Percentiles rank a stretch among this genome's conserved stretches.
Evolutionary conservation across 2,329 filamentous ascomycete genomes (phyloP).

Genomic region (Aspergillus tanneri): DNA sequence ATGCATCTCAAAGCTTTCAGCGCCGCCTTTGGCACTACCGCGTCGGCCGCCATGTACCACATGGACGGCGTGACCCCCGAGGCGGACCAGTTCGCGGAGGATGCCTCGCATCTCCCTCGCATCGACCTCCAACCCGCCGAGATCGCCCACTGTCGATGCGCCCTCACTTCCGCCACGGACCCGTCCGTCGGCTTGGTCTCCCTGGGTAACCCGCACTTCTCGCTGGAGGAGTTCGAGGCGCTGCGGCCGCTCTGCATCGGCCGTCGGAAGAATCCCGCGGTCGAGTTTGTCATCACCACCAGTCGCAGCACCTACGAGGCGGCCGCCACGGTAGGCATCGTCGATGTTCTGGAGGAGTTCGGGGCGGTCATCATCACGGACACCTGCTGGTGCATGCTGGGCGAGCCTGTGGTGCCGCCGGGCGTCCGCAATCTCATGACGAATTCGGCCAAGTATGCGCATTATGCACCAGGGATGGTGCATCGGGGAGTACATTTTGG

Average conservation of each 20-base stretch:
- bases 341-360: conserved; percentile 35
- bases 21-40: conserved; percentile 46
- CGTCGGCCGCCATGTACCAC: conserved; percentile 49
- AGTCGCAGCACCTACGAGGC: conserved; percentile 17
- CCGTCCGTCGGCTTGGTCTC: conserved; percentile 40
- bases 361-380: conserved; percentile 46
- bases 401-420: conserved; percentile 39
- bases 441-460: conserved; percentile 39
- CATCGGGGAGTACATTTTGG: conserved; percentile 27
- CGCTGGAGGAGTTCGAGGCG: conserved; percentile 36
- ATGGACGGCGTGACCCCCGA: conserved; percentile 44
- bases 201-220: conserved; percentile 50
- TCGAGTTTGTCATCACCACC: conserved; percentile 24
- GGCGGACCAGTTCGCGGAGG: conserved; percentile 21
- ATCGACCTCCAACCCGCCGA: conserved; percentile 8
- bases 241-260: conserved; percentile 33
- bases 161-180: conserved; percentile 21
- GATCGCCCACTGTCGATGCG: conserved; percentile 14
- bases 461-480: conserved; percentile 38
- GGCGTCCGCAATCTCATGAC: conserved; percentile 37
- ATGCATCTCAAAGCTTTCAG: conserved; percentile 47
- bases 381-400: conserved; percentile 52
- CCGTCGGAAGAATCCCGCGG: conserved; percentile 19
- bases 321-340: conserved; percentile 30
- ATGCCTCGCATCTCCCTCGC: conserved; percentile 4